Percentiles rank a stretch among this genome's conserved stretches.
These are phyloP conservation scores for Pleurotus sapidus DNA, from an alignment of 768 basidiomycete species.

Conservation along the genomic window DNA sequence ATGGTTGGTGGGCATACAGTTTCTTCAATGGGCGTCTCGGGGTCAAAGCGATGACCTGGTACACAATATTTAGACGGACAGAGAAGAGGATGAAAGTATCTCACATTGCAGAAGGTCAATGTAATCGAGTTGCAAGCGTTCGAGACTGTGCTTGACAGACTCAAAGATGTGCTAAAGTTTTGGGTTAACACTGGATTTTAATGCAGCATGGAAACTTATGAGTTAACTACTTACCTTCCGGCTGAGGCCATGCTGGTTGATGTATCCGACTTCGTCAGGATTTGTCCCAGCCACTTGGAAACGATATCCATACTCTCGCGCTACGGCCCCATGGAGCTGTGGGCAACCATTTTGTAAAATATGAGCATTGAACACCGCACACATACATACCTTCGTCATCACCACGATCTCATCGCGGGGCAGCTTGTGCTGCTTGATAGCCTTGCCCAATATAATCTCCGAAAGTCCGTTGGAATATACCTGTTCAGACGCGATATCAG, in stretches of 20 bases:
- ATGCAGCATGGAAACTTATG: not conserved
- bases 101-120: slow-evolving; percentile 57
- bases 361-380: not conserved
- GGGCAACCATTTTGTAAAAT: not conserved
- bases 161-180: slow-evolving; percentile 50
- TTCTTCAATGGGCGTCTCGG: slow-evolving; percentile 38
- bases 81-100: not conserved
- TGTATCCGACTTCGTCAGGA: slow-evolving; percentile 43
- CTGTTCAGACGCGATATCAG: slow-evolving; percentile 22
- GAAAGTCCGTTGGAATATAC: slow-evolving; percentile 65
- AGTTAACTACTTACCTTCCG: slow-evolving; percentile 32
- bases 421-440: slow-evolving; percentile 61
- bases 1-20: slow-evolving; percentile 14
- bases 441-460: slow-evolving; percentile 68
- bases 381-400: slow-evolving; percentile 61
- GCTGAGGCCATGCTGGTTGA: slow-evolving; percentile 37
- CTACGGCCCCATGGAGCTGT: slow-evolving; percentile 37
- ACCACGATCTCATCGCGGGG: slow-evolving; percentile 78
- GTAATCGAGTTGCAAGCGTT: slow-evolving; percentile 56
- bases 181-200: slow-evolving; percentile 14
- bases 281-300: slow-evolving; percentile 11
- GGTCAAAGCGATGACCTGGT: slow-evolving; percentile 34
- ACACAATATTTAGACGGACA: not conserved
- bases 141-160: slow-evolving; percentile 40
- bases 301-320: slow-evolving; percentile 15